These are phyloP conservation scores for Neophaeococcomyces mojaviensis DNA, from an alignment of 2,329 filamentous ascomycete species.

Conservation along the genomic window DNA sequence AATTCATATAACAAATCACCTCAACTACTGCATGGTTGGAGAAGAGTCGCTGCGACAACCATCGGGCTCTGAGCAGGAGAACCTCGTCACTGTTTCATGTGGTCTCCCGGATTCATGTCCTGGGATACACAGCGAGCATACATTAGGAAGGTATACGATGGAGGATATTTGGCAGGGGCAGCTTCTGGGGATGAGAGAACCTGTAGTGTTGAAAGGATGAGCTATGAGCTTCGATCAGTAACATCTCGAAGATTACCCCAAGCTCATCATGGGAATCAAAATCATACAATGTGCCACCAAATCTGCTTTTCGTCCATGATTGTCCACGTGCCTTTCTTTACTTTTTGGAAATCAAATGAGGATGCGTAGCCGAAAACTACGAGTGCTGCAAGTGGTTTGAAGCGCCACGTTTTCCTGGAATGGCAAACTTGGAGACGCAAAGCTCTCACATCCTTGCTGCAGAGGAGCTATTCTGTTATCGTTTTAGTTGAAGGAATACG, in stretches of 20 bases:
- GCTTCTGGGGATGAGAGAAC: conserved; percentile 19
- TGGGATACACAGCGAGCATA: not conserved
- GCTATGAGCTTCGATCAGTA: conserved; percentile 1
- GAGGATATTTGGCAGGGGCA: conserved; percentile 22
- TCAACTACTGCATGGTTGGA: conserved; percentile 2
- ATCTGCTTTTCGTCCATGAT: not conserved
- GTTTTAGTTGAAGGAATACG: not conserved
- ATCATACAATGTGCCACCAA: conserved; percentile 20
- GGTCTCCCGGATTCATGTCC: not conserved
- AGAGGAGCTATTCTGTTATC: not conserved
- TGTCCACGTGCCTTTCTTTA: too few relatives aligned
- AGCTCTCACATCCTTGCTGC: not conserved
- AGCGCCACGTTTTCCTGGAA: not conserved
- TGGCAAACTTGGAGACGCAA: not conserved
- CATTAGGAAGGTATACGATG: conserved; percentile 12
- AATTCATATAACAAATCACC: not conserved
- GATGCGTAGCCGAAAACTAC: not conserved
- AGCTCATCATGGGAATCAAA: conserved; percentile 1
- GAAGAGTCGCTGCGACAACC: not conserved
- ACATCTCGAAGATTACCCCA: not conserved
- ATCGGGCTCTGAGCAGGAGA: not conserved
- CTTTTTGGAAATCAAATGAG: not conserved
- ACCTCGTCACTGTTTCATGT: not conserved
- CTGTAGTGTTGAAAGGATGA: not conserved
- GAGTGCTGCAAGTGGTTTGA: not conserved